phyloP scores from a whole-genome alignment of 768 basidiomycete genomes.

The Lactarius sp. region DNA sequence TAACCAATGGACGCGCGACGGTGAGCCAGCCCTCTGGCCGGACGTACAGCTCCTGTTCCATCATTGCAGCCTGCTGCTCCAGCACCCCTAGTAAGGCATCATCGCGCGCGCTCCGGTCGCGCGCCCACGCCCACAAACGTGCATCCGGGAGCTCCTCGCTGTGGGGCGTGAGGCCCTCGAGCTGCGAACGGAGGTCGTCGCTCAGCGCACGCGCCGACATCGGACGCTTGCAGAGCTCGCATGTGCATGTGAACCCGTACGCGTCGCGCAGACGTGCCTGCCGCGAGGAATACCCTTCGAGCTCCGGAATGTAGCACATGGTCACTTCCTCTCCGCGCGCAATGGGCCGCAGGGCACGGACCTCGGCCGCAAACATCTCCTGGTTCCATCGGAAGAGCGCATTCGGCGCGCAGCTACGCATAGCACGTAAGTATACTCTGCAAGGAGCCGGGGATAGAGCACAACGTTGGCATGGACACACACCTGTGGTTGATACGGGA shows the following conservation, averaged over 20 bases:
- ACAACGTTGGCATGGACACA: background rate
- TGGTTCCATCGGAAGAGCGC: constrained; percentile 26
- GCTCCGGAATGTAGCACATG: constrained; percentile 28
- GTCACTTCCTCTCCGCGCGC: constrained; percentile 35
- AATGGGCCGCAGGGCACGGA: constrained; percentile 32
- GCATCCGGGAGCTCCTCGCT: constrained; percentile 4
- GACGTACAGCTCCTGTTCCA: constrained; percentile 10
- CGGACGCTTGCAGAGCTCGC: constrained; percentile 32
- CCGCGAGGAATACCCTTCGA: constrained; percentile 26
- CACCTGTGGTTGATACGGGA: constrained; percentile 29
- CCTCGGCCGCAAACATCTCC: constrained; percentile 31
- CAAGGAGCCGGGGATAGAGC: background rate
- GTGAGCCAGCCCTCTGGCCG: constrained; percentile 10
- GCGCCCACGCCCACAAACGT: constrained; percentile 11
- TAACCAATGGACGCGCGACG: constrained; percentile 7
- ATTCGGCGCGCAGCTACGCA: constrained; percentile 27
- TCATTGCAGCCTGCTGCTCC: background rate
- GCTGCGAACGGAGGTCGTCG: constrained; percentile 18
- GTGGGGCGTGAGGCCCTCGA: constrained; percentile 10
- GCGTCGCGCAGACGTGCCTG: constrained; percentile 28
- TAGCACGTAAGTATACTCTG: background rate
- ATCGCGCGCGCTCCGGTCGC: background rate
- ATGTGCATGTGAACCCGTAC: constrained; percentile 36
- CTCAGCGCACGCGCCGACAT: constrained; percentile 14
- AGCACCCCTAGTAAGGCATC: constrained; percentile 1